phyloP scores from a whole-genome alignment of 768 basidiomycete genomes.

The Leccinum longicurvipes region DNA sequence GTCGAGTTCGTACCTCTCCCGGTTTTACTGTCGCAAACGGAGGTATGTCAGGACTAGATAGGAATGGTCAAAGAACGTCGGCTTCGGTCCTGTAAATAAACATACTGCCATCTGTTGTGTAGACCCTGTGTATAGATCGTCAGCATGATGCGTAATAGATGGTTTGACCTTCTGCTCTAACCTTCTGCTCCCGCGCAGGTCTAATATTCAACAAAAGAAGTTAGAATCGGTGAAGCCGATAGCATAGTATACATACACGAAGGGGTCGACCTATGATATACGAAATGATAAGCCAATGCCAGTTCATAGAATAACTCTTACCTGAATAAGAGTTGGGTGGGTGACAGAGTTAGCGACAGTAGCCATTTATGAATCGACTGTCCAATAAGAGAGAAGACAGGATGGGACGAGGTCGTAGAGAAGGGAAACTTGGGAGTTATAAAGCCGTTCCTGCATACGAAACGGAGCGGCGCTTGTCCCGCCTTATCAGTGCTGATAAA shows the following conservation, averaged over 20 bases:
- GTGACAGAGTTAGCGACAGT: constrained; percentile 59
- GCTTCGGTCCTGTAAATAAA: background rate
- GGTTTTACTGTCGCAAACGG: constrained; percentile 58
- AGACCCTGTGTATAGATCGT: constrained; percentile 41
- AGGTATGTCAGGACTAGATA: constrained; percentile 61
- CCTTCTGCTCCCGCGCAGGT: constrained; percentile 56
- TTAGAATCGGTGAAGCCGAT: background rate
- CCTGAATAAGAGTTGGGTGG: constrained; percentile 57
- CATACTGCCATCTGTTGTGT: constrained; percentile 76
- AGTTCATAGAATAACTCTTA: constrained; percentile 21
- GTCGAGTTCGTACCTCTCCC: constrained; percentile 41
- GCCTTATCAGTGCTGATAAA: constrained; percentile 9
- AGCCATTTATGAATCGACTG: constrained; percentile 40
- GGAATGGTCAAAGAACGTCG: background rate
- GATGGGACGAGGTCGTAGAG: background rate
- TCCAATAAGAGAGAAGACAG: background rate
- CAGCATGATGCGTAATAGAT: background rate
- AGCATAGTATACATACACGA: constrained; percentile 44
- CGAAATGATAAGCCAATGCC: background rate
- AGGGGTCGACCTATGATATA: constrained; percentile 57
- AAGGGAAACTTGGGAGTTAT: constrained; percentile 2
- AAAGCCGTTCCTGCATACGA: background rate
- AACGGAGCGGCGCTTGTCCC: background rate
- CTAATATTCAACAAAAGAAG: constrained; percentile 21
- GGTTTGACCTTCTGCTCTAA: constrained; percentile 18